phyloP scores from a whole-genome alignment of 495 filamentous ascomycete species.

The Trichoderma reesei region DNA sequence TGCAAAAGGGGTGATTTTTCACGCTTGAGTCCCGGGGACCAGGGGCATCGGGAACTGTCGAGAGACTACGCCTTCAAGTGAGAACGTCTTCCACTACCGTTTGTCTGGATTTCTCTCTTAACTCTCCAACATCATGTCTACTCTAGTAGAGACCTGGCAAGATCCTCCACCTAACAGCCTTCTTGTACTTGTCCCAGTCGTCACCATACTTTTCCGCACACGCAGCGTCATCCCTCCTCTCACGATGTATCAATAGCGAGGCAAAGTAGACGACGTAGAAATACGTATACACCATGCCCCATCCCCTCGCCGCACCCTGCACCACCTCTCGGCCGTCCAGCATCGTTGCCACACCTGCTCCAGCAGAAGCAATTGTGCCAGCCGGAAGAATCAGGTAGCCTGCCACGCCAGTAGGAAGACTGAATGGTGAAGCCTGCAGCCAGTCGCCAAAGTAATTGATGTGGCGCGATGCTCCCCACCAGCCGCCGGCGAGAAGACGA shows the following conservation, averaged over 20 bases:
- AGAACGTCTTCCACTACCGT: neutral
- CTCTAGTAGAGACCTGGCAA: slow-evolving; percentile 76
- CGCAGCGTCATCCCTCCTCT: slow-evolving; percentile 85
- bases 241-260: slow-evolving; percentile 79
- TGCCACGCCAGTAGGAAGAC: slow-evolving; percentile 77
- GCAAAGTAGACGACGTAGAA: slow-evolving; percentile 95
- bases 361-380: slow-evolving; percentile 31
- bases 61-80: no score
- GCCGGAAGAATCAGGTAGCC: slow-evolving; percentile 57
- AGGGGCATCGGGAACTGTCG: no score
- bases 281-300: slow-evolving; percentile 83
- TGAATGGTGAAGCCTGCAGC: slow-evolving; percentile 88
- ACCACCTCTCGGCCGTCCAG: slow-evolving; percentile 53
- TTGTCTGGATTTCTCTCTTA: neutral
- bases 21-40: no score
- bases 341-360: slow-evolving; percentile 37
- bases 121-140: neutral
- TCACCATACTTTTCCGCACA: slow-evolving; percentile 85
- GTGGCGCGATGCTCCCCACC: slow-evolving; percentile 90
- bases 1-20: no score
- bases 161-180: slow-evolving; percentile 73
- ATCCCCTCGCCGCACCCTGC: slow-evolving; percentile 63
- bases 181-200: slow-evolving; percentile 87
- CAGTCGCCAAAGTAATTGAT: slow-evolving; percentile 98
- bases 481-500: slow-evolving; percentile 73